These are phyloP conservation scores for Penicillium steckii DNA, from an alignment of 495 filamentous ascomycete genomes.

Conservation along the genomic window DNA sequence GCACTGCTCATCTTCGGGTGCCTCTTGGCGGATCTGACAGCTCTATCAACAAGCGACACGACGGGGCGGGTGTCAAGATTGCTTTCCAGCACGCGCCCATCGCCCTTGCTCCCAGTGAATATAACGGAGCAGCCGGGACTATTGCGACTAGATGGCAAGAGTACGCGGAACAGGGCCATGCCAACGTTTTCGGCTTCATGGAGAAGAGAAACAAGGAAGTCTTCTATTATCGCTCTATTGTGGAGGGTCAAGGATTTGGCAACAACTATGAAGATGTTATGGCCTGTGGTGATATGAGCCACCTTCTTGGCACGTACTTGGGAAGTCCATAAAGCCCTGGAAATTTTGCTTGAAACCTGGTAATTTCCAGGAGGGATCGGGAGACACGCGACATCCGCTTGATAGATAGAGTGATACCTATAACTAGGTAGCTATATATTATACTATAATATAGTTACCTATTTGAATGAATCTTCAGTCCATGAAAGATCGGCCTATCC, in stretches of 20 bases:
- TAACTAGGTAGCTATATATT: no score
- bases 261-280: neutral
- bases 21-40: neutral
- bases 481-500: no score
- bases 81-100: neutral
- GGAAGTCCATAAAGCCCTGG: neutral
- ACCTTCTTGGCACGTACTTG: neutral
- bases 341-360: no score
- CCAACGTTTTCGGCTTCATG: no score
- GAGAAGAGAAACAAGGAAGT: neutral
- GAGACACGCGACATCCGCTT: no score
- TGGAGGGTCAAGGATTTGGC: neutral
- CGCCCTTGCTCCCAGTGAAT: neutral
- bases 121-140: neutral
- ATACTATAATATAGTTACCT: no score
- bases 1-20: neutral
- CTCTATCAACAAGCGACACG: neutral
- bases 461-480: no score
- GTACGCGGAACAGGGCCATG: neutral
- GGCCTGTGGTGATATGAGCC: neutral
- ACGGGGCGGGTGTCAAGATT: neutral
- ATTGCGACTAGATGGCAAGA: neutral
- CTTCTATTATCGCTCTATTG: neutral
- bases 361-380: no score
- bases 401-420: no score